These are phyloP conservation scores for Backusella morwellensis DNA, from an alignment of 192 early-diverging fungal genomes.

Conservation along the genomic window DNA sequence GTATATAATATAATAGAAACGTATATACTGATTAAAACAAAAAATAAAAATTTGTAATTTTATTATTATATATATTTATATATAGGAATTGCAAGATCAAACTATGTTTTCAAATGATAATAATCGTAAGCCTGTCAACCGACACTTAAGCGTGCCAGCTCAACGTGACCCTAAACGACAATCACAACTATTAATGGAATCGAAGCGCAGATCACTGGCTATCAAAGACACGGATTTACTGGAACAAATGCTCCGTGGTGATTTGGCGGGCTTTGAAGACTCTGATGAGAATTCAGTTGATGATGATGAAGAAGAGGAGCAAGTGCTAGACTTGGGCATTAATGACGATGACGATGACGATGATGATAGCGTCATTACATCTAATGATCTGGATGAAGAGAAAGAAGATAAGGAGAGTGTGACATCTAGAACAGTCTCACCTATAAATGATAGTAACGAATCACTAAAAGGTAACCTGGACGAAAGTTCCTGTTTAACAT, in stretches of 20 bases:
- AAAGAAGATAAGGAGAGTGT: not conserved
- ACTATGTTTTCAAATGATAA: slow-evolving; percentile 7
- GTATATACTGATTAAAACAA: not conserved
- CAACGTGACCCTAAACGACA: slow-evolving; percentile 27
- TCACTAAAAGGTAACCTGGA: slow-evolving; percentile 4
- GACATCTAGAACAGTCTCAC: not conserved
- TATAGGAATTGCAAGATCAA: slow-evolving; percentile 20
- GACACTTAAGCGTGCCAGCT: slow-evolving; percentile 3
- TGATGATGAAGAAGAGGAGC: not conserved
- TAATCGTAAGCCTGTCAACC: not conserved
- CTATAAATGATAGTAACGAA: not conserved
- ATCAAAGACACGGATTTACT: slow-evolving; percentile 34
- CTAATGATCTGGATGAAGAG: not conserved
- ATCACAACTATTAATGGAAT: slow-evolving; percentile 38
- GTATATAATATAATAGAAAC: not conserved
- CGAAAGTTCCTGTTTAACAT: slow-evolving; percentile 9
- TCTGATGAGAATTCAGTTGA: not conserved
- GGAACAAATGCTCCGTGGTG: slow-evolving; percentile 37
- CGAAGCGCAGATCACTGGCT: slow-evolving; percentile 33
- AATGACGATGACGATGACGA: not conserved
- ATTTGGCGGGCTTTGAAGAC: slow-evolving; percentile 24
- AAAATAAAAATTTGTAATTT: not conserved
- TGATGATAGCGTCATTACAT: not conserved
- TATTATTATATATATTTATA: slow-evolving; percentile 1
- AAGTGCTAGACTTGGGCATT: not conserved